Percentiles rank a stretch among this genome's conserved stretches.
Evolutionary conservation across 163 green algal genomes (phyloP).

Genomic region (Chlorella variabilis): DNA sequence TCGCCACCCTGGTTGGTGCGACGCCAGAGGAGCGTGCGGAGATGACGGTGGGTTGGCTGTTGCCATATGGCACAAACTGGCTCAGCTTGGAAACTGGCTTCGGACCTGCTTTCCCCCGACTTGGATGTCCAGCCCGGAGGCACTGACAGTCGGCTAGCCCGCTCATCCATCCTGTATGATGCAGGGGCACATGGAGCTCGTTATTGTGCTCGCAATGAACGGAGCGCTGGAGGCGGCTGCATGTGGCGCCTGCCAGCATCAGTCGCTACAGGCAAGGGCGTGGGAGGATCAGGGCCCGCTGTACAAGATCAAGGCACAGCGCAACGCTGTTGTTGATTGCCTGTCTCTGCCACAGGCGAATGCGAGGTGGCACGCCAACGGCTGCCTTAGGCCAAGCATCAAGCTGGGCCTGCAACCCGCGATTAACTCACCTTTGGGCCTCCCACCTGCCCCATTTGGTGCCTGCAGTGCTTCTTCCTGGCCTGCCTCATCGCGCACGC

Average conservation of each 20-base stretch:
- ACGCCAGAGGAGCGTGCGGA: neutral
- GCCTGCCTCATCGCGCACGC: neutral
- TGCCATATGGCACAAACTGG: too few relatives aligned
- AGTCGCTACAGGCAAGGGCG: conserved; percentile 11
- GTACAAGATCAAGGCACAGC: too few relatives aligned
- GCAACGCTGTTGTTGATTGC: too few relatives aligned
- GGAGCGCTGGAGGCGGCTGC: neutral
- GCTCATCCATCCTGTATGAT: neutral
- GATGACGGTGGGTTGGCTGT: neutral
- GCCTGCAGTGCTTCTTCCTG: conserved; percentile 21
- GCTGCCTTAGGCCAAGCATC: too few relatives aligned
- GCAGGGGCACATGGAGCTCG: neutral
- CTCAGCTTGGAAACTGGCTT: neutral
- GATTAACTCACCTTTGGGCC: too few relatives aligned
- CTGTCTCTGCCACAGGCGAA: too few relatives aligned
- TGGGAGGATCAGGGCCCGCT: neutral
- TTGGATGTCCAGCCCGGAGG: neutral
- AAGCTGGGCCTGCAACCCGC: neutral
- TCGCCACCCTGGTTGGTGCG: neutral
- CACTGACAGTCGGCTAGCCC: neutral
- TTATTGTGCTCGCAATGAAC: neutral
- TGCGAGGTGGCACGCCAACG: too few relatives aligned
- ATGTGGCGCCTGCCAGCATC: neutral
- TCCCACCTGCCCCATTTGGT: neutral
- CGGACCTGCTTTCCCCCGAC: too few relatives aligned